Percentiles rank a stretch among this genome's conserved stretches.
These are phyloP conservation scores for Balakata baccata DNA, from an alignment of 345 rosid genomes.

Conservation along the genomic window DNA sequence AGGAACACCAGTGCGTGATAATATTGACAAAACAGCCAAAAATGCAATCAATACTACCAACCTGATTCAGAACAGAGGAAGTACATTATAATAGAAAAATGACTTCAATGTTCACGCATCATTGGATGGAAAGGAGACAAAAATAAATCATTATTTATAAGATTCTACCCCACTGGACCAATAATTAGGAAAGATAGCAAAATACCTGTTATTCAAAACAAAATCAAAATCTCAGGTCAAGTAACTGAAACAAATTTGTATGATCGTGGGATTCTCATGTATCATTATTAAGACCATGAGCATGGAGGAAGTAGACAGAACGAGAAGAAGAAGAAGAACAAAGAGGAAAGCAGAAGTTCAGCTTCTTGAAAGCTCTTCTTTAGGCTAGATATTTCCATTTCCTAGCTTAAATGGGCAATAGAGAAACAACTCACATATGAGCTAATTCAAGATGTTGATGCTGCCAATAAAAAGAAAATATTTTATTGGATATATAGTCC, in stretches of 20 bases:
- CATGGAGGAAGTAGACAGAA: too few relatives aligned
- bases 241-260: neutral
- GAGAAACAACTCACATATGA: neutral
- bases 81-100: neutral
- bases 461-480: neutral
- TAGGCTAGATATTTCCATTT: neutral
- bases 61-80: conserved; percentile 34
- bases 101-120: neutral
- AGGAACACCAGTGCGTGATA: conserved; percentile 75
- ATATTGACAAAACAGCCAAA: conserved; percentile 61
- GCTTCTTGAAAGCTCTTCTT: neutral
- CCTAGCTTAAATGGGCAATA: neutral
- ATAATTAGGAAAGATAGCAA: neutral
- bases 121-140: neutral
- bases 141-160: neutral
- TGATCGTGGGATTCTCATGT: neutral
- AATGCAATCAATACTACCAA: conserved; percentile 65
- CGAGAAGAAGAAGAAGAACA: neutral
- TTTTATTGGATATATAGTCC: neutral
- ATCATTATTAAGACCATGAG: neutral
- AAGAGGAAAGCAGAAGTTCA: neutral
- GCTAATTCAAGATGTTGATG: neutral
- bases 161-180: neutral
- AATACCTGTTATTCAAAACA: neutral
- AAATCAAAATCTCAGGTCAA: neutral